phyloP scores from a whole-genome alignment of 2,329 filamentous ascomycete species.

The Cladosporium sp. region DNA sequence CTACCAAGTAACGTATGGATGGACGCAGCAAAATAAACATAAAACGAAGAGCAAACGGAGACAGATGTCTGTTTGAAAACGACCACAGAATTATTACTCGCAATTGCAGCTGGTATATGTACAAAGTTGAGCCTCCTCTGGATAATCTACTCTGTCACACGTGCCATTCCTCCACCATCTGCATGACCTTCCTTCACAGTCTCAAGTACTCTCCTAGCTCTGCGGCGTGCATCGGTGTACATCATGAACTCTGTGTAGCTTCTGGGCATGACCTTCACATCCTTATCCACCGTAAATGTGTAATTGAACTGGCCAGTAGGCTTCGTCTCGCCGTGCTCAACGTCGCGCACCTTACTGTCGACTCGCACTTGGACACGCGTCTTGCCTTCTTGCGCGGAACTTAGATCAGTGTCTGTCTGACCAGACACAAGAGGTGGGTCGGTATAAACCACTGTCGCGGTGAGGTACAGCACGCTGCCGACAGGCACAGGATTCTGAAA shows the following conservation, averaged over 20 bases:
- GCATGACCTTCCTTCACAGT: slow-evolving; percentile 31
- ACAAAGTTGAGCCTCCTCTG: too few species aligned
- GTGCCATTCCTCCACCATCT: slow-evolving; percentile 25
- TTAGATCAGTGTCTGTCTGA: slow-evolving; percentile 27
- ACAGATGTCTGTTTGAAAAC: too few species aligned
- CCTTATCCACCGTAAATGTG: slow-evolving; percentile 62
- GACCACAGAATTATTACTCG: too few species aligned
- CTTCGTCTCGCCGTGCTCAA: slow-evolving; percentile 63
- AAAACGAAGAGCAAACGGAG: too few species aligned
- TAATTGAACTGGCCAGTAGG: slow-evolving; percentile 73
- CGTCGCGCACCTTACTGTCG: slow-evolving; percentile 66
- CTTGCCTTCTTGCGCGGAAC: slow-evolving; percentile 14
- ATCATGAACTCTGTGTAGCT: slow-evolving; percentile 62
- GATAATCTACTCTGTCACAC: slow-evolving; percentile 25
- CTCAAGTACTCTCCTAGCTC: slow-evolving; percentile 49
- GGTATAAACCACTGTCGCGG: slow-evolving; percentile 66
- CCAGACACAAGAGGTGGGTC: slow-evolving; percentile 52
- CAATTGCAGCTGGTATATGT: too few species aligned
- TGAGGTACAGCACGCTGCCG: slow-evolving; percentile 69
- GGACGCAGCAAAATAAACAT: too few species aligned
- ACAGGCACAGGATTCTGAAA: slow-evolving; percentile 73
- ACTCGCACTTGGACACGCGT: slow-evolving; percentile 66
- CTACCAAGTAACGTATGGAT: too few species aligned
- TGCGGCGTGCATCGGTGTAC: slow-evolving; percentile 56
- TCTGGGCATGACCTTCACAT: slow-evolving; percentile 61